These are phyloP conservation scores for Teratosphaeria pseudoeucalypti DNA, from an alignment of 2,329 filamentous ascomycete species.

Conservation along the genomic window DNA sequence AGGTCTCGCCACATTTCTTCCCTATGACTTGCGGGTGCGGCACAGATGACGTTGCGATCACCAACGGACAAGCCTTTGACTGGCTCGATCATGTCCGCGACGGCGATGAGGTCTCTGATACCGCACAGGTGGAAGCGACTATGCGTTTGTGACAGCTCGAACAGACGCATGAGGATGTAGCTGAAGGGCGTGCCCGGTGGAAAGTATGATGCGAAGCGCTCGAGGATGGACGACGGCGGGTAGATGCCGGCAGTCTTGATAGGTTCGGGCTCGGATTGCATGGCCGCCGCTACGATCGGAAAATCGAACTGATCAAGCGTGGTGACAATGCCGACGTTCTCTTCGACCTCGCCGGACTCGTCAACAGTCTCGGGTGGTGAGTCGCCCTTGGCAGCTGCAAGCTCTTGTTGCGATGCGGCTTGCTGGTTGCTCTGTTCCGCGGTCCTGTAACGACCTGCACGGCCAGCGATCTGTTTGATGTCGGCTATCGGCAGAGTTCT, in stretches of 20 bases:
- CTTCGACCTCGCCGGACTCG: not conserved
- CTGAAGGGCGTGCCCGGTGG: conserved; percentile 70
- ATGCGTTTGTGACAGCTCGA: conserved; percentile 56
- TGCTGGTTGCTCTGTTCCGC: conserved; percentile 42
- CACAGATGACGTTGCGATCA: conserved; percentile 67
- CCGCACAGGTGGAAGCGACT: conserved; percentile 61
- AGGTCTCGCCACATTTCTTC: conserved; percentile 40
- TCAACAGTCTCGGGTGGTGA: not conserved
- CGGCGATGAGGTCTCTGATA: conserved; percentile 50
- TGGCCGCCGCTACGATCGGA: conserved; percentile 48
- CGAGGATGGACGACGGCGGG: conserved; percentile 59
- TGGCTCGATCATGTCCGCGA: conserved; percentile 66
- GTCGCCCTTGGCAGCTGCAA: conserved; percentile 5
- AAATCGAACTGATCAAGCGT: conserved; percentile 65
- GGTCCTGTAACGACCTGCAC: conserved; percentile 76
- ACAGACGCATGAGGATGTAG: conserved; percentile 67
- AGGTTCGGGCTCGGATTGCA: conserved; percentile 53
- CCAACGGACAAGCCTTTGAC: conserved; percentile 55
- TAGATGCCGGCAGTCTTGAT: conserved; percentile 63
- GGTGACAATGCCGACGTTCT: conserved; percentile 53
- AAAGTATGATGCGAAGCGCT: conserved; percentile 73
- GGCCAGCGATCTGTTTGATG: conserved; percentile 88
- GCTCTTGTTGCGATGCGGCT: conserved; percentile 3
- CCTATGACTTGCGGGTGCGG: conserved; percentile 54
- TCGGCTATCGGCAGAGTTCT: conserved; percentile 60